These are phyloP conservation scores for Croton setiger DNA, from an alignment of 441 rosid genomes.

Conservation along the genomic window DNA sequence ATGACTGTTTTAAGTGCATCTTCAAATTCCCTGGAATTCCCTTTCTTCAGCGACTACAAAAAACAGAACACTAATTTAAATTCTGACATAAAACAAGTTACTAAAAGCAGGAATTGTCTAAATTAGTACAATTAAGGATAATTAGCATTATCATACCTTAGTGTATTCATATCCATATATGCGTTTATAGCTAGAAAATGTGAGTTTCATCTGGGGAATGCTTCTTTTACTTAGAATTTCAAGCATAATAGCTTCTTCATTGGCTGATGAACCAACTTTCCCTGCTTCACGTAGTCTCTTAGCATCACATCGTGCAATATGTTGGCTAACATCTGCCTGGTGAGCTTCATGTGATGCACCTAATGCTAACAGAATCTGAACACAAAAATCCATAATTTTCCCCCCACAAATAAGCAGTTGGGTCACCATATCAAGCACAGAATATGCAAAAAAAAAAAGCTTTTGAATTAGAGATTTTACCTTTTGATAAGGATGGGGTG, in stretches of 20 bases:
- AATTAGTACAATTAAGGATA: not conserved
- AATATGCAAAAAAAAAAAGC: not conserved
- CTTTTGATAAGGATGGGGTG: slow-evolving; percentile 58
- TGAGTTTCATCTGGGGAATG: slow-evolving; percentile 54
- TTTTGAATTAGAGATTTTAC: slow-evolving; percentile 19
- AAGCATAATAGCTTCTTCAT: slow-evolving; percentile 48
- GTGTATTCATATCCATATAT: slow-evolving; percentile 62
- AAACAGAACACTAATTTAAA: not conserved
- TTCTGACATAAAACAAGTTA: not conserved
- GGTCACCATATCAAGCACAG: not conserved
- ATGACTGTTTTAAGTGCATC: slow-evolving; percentile 42
- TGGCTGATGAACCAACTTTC: slow-evolving; percentile 43
- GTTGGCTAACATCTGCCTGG: slow-evolving; percentile 52
- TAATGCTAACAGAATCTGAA: slow-evolving; percentile 54
- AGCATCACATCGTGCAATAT: slow-evolving; percentile 57
- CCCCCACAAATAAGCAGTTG: not conserved
- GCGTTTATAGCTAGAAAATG: slow-evolving; percentile 52
- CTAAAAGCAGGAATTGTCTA: not conserved
- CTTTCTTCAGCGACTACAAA: slow-evolving; percentile 42
- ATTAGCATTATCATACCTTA: slow-evolving; percentile 29
- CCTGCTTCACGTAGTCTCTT: slow-evolving; percentile 52
- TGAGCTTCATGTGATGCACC: slow-evolving; percentile 63
- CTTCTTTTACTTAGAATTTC: slow-evolving; percentile 66
- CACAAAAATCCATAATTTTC: not conserved
- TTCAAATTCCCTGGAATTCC: slow-evolving; percentile 34